phyloP scores from a whole-genome alignment of 2,329 filamentous ascomycete genomes.

The Epichloe sibirici region DNA sequence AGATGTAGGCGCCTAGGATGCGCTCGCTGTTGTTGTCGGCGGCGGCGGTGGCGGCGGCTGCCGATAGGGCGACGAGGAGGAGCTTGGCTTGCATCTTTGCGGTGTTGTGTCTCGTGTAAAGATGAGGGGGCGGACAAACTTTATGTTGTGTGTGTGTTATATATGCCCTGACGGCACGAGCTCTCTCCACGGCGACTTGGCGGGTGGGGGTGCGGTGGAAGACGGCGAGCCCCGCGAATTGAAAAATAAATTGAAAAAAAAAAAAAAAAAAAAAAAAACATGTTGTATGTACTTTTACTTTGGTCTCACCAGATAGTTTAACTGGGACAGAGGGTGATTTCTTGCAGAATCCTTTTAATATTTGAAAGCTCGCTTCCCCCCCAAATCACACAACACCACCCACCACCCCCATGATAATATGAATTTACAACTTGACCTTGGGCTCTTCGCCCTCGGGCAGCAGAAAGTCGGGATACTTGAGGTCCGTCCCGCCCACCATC shows the following conservation, averaged over 20 bases:
- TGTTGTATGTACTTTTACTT: not conserved
- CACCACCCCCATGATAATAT: not conserved
- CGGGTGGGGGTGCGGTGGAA: not conserved
- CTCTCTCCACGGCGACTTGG: not conserved
- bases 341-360: too few species aligned
- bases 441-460: slow-evolving; percentile 18
- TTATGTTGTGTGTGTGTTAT: too few species aligned
- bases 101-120: not conserved
- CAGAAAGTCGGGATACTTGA: slow-evolving; percentile 42
- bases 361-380: too few species aligned
- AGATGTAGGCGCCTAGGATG: slow-evolving; percentile 72
- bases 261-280: too few species aligned
- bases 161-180: not conserved
- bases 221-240: not conserved
- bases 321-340: too few species aligned
- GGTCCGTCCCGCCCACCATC: slow-evolving; percentile 32
- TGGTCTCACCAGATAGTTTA: too few species aligned
- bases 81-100: slow-evolving; percentile 27
- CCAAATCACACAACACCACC: too few species aligned
- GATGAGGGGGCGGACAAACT: not conserved
- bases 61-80: slow-evolving; percentile 16
- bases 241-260: too few species aligned
- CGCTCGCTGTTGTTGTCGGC: slow-evolving; percentile 40
- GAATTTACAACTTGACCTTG: slow-evolving; percentile 29
- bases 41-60: slow-evolving; percentile 18